Evolutionary conservation across 345 rosid genomes (phyloP), one percentile per base, ranked within the genome.

Genomic region (Sapria himalayana): DNA sequence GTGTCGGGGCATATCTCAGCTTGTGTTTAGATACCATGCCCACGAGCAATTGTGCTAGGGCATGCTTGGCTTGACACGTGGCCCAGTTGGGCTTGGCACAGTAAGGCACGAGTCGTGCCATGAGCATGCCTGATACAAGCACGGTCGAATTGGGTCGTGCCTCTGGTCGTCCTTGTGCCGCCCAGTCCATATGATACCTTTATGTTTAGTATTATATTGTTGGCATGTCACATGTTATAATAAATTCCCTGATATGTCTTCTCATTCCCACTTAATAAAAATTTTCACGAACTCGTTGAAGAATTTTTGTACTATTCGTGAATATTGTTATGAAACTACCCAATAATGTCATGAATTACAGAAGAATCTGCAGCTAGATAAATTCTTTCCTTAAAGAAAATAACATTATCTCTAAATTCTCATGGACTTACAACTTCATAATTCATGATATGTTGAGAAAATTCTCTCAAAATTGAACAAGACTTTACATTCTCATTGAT

Each of bases 221-320:
- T 43, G 50, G 20, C 50, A 44, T 18, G 9, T 7, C 19, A 24
- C 50, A 39, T 3, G 21, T 2, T 4, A 9, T 10, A 9, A 49
- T 39, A 15, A 9, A 21, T 4, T 39, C n/a, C 16, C 4, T 4
- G 2, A 21, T 9, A n/a, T 7, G 5, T 4, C 7, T 6, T 2
- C 29, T 9, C 15, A 39, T 19, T 8, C 42, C 36, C 8, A 8
- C 18, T 42, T 49, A 42, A 15, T 41, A 43, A 10, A 42, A 43
- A 15, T 19, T 9, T 15, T 8, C 24, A 7, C 8, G 11, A 7
- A 38, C 20, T 9, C 22, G 15, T 9, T 47, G 21, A 2, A 35
- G 5, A 9, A 33, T 47, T 33, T 35, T 36, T 15, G 16, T 23
- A 15, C 9, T 33, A 7, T 23, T 23, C 43, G 37, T 33, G 19